phyloP scores from a whole-genome alignment of 2,329 filamentous ascomycete genomes.

The Paracorniculantispora psalliotae region DNA sequence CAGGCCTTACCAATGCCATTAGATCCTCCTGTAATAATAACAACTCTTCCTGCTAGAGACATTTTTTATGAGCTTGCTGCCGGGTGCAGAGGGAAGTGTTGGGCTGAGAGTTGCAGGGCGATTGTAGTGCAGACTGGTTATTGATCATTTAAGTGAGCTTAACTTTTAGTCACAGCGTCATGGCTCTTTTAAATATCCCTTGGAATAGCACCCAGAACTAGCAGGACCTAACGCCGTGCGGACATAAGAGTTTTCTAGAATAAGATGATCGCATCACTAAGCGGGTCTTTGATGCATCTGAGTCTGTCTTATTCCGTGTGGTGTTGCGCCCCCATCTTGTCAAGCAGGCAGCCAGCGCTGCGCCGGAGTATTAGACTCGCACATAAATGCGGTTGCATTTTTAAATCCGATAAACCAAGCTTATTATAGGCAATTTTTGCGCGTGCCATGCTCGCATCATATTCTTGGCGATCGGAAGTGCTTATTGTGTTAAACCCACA shows the following conservation, averaged over 20 bases:
- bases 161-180: not conserved
- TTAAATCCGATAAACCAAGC: not conserved
- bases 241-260: not conserved
- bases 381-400: too few relatives aligned
- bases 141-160: not conserved
- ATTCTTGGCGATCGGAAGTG: not conserved
- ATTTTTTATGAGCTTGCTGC: slow-evolving; percentile 15
- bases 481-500: not conserved
- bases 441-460: not conserved
- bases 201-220: not conserved
- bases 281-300: not conserved
- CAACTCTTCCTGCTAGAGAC: slow-evolving; percentile 32
- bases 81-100: not conserved
- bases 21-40: slow-evolving; percentile 51
- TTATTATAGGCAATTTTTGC: not conserved
- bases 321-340: not conserved
- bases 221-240: not conserved
- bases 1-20: slow-evolving; percentile 57
- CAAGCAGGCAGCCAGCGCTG: too few relatives aligned
- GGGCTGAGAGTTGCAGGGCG: not conserved
- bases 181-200: not conserved
- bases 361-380: too few relatives aligned
- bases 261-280: not conserved
- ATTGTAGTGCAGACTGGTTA: not conserved
- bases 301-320: not conserved